A percentile compares a stretch with the other conserved stretches of the same genome.
These are phyloP conservation scores for Metschnikowia santaceciliae DNA, from an alignment of 805 yeast genomes.

Conservation along the genomic window DNA sequence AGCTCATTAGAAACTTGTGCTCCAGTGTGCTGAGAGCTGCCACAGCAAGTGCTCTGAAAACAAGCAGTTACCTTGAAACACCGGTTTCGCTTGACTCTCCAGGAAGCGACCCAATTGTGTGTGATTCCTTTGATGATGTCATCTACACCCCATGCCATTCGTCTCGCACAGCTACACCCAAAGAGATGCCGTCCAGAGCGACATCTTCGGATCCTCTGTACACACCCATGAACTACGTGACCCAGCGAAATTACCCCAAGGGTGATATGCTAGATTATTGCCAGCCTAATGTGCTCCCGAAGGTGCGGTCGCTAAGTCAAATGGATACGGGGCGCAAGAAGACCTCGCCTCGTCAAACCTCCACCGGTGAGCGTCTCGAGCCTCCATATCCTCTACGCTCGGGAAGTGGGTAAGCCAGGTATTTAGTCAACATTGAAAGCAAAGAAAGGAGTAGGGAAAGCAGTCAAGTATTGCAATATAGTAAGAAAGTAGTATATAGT, in stretches of 20 bases:
- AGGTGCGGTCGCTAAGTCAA: constrained; percentile 1
- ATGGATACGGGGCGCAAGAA: constrained; percentile 2
- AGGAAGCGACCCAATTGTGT: background rate
- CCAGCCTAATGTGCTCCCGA: background rate
- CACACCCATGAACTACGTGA: background rate
- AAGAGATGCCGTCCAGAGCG: background rate
- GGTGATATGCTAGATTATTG: background rate
- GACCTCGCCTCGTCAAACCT: background rate
- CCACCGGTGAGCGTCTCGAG: background rate
- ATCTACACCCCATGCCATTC: background rate
- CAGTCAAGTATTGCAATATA: too few relatives aligned
- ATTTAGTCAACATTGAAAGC: too few relatives aligned
- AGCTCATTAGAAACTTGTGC: constrained; percentile 1
- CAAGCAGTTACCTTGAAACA: background rate
- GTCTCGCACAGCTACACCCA: constrained; percentile 2
- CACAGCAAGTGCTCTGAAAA: background rate
- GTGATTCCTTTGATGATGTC: constrained; percentile 1
- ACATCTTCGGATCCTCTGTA: background rate
- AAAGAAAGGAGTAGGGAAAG: too few relatives aligned
- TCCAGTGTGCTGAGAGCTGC: constrained; percentile 4
- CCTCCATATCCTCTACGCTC: constrained; percentile 2
- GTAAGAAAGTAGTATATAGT: too few relatives aligned
- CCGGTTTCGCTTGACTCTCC: background rate
- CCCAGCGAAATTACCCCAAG: background rate
- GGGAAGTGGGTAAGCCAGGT: background rate